phyloP scores from a whole-genome alignment of 2,329 filamentous ascomycete species.

The Diaporthe amygdali region DNA sequence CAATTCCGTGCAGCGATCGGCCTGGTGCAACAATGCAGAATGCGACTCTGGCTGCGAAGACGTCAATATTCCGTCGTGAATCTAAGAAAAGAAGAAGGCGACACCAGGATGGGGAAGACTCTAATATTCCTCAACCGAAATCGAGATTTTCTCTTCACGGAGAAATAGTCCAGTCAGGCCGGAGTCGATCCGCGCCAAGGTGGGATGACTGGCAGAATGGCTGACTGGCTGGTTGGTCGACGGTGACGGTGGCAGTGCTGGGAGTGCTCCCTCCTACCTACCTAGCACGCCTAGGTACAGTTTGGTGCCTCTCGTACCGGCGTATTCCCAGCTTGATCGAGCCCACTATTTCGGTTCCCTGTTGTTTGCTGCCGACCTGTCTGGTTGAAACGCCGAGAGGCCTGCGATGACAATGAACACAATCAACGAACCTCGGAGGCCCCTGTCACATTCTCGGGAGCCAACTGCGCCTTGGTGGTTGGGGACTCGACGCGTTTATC shows the following conservation, averaged over 20 bases:
- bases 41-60: not conserved
- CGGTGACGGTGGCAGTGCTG: constrained; percentile 10
- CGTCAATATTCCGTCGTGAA: not conserved
- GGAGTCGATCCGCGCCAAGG: not conserved
- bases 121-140: not conserved
- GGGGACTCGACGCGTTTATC: not conserved
- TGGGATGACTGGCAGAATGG: not conserved
- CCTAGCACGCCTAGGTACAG: too few species aligned
- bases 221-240: too few species aligned
- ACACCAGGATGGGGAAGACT: not conserved
- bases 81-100: constrained; percentile 3
- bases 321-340: not conserved
- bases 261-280: not conserved
- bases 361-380: not conserved
- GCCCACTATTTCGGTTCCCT: not conserved
- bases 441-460: not conserved
- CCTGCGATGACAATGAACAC: not conserved
- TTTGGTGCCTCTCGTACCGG: too few species aligned
- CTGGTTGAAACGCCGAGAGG: constrained; percentile 5
- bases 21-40: not conserved
- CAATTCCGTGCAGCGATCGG: not conserved
- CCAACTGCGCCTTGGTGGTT: constrained; percentile 4
- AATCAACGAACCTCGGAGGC: not conserved
- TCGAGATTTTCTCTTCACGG: not conserved
- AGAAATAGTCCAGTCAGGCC: not conserved